These are phyloP conservation scores for Tephrocybe sp. DNA, from an alignment of 768 basidiomycete species.

Conservation along the genomic window DNA sequence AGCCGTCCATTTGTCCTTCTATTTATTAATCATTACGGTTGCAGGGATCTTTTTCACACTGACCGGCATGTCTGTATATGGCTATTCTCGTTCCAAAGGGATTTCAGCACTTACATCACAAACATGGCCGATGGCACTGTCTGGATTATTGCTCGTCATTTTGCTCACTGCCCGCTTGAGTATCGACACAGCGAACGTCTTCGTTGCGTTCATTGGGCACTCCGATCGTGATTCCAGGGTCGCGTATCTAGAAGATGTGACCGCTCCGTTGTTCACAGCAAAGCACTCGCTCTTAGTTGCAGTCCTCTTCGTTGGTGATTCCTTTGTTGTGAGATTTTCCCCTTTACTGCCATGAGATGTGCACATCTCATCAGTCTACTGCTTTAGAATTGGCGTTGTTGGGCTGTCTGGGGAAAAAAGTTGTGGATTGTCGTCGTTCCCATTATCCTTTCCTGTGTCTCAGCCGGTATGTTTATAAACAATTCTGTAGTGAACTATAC, in stretches of 20 bases:
- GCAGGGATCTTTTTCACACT: conserved; percentile 2
- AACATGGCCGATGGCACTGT: not conserved
- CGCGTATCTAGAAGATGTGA: not conserved
- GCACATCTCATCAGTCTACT: not conserved
- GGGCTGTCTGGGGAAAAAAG: conserved; percentile 7
- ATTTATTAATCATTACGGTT: not conserved
- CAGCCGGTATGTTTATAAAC: not conserved
- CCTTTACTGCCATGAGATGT: too few relatives aligned
- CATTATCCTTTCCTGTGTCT: not conserved
- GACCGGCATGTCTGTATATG: not conserved
- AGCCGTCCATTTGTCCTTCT: not conserved
- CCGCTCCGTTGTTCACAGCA: conserved; percentile 2
- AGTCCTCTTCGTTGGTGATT: conserved; percentile 8
- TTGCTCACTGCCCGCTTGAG: not conserved
- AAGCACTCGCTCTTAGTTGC: conserved; percentile 6
- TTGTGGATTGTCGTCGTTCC: not conserved
- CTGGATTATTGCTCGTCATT: not conserved
- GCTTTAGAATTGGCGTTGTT: conserved; percentile 7
- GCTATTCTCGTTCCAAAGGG: not conserved
- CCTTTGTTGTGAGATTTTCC: conserved; percentile 3
- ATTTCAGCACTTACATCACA: not conserved
- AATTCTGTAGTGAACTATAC: not conserved
- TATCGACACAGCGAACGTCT: conserved; percentile 9
- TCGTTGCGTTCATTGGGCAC: conserved; percentile 2
- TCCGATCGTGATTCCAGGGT: not conserved